phyloP scores from a whole-genome alignment of 148 eudicot genomes.

The Talinum fruticosum region DNA sequence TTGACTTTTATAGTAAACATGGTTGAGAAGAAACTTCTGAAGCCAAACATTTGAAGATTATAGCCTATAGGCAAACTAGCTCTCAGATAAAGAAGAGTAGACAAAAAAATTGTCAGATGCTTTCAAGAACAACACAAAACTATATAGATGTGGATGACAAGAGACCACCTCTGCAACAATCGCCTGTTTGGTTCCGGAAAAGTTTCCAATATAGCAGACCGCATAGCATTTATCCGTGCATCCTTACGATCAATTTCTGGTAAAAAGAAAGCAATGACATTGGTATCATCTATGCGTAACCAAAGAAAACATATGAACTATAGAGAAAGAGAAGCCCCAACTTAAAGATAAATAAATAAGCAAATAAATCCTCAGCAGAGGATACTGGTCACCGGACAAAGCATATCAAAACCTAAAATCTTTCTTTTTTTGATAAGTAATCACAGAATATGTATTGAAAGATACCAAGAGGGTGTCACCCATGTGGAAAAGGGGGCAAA shows the following conservation, averaged over 20 bases:
- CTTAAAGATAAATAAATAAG: background rate
- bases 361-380: background rate
- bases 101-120: background rate
- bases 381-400: too few species aligned
- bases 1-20: background rate
- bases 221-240: slow-evolving; percentile 76
- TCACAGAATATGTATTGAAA: too few species aligned
- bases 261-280: slow-evolving; percentile 18
- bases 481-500: too few species aligned
- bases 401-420: background rate
- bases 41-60: background rate
- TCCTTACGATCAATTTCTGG: slow-evolving; percentile 83
- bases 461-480: too few species aligned
- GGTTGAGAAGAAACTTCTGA: background rate
- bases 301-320: background rate
- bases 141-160: background rate
- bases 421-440: too few species aligned
- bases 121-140: background rate
- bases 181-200: slow-evolving; percentile 98
- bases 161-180: slow-evolving; percentile 75
- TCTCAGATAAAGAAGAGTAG: background rate
- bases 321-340: background rate
- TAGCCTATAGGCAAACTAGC: slow-evolving; percentile 1
- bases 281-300: background rate
- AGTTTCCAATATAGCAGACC: slow-evolving; percentile 80